Conservation (phyloP, 805 yeast species). For the Zygosaccharomyces bisporus region DNA sequence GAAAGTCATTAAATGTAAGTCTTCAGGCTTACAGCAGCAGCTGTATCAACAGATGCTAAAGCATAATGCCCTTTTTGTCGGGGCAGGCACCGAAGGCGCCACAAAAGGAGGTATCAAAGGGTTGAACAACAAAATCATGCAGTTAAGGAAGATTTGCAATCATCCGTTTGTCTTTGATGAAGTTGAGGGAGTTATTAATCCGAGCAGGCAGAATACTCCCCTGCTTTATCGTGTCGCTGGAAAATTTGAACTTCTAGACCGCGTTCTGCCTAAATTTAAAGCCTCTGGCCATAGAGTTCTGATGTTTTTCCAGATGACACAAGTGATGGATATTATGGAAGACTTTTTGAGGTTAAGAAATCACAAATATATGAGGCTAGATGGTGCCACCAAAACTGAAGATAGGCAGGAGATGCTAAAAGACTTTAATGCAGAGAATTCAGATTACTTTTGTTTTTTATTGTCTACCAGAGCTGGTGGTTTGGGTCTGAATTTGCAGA, state of each 20-base stretch:
- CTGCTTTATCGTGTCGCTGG: conserved; percentile 74
- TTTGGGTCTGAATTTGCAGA: conserved; percentile 77
- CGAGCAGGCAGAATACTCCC: conserved; percentile 58
- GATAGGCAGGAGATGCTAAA: conserved; percentile 75
- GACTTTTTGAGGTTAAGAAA: conserved; percentile 66
- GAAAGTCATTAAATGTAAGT: conserved; percentile 73
- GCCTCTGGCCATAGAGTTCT: conserved; percentile 73
- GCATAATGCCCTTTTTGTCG: conserved; percentile 63
- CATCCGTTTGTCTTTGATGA: conserved; percentile 87
- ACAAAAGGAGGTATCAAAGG: conserved; percentile 70
- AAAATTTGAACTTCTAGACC: conserved; percentile 73
- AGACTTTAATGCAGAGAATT: conserved; percentile 67
- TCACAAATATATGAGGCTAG: conserved; percentile 70
- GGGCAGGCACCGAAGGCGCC: conserved; percentile 53
- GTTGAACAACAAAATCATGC: conserved; percentile 79
- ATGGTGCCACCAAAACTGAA: conserved; percentile 81
- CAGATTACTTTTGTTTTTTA: conserved; percentile 74
- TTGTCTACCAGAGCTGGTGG: conserved; percentile 89
- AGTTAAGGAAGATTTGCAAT: conserved; percentile 76
- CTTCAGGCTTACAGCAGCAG: conserved; percentile 65
- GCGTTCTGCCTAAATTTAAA: conserved; percentile 70
- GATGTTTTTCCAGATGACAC: conserved; percentile 86
- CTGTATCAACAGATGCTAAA: conserved; percentile 76
- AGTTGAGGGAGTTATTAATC: conserved; percentile 67
- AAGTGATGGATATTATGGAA: conserved; percentile 87